Evolutionary conservation across 2,329 filamentous ascomycete genomes (phyloP).

Genomic region (Thielaviopsis ethacetica): DNA sequence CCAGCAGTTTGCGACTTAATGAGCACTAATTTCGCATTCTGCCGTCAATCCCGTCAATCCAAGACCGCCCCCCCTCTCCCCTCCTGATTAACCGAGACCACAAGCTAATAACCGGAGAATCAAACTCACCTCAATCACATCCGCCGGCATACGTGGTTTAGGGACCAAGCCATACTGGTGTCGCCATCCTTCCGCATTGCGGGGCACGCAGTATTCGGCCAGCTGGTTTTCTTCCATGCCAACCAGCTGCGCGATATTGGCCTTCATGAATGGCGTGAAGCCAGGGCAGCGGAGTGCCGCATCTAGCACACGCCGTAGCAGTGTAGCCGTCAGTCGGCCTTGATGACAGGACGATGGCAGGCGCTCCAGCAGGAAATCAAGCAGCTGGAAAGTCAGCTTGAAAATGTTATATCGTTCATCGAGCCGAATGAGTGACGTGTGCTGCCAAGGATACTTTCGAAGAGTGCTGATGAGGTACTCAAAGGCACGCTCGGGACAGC

Average conservation of each 20-base stretch:
- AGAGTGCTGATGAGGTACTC: conserved; percentile 49
- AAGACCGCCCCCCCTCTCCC: neutral
- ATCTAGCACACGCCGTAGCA: conserved; percentile 35
- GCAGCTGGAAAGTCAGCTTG: conserved; percentile 31
- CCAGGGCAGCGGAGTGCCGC: conserved; percentile 41
- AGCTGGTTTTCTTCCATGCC: conserved; percentile 22
- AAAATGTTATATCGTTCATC: conserved; percentile 38
- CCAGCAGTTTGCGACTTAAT: neutral
- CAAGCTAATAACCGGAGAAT: neutral
- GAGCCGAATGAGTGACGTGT: conserved; percentile 39
- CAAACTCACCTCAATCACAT: conserved; percentile 37
- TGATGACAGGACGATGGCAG: conserved; percentile 24
- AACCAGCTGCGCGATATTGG: conserved; percentile 34
- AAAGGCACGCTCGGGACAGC: conserved; percentile 47
- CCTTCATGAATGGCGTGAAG: conserved; percentile 45
- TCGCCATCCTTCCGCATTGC: conserved; percentile 30
- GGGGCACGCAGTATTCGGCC: conserved; percentile 29
- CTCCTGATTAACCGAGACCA: neutral
- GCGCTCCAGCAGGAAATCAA: conserved; percentile 27
- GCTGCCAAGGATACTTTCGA: conserved; percentile 47
- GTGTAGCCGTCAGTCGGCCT: conserved; percentile 32
- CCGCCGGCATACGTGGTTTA: conserved; percentile 30
- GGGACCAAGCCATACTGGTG: conserved; percentile 35
- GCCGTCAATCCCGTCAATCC: neutral
- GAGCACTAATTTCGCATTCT: neutral